Conservation (phyloP, 306 rosid genomes). For the Pyrus bretschneideri region DNA sequence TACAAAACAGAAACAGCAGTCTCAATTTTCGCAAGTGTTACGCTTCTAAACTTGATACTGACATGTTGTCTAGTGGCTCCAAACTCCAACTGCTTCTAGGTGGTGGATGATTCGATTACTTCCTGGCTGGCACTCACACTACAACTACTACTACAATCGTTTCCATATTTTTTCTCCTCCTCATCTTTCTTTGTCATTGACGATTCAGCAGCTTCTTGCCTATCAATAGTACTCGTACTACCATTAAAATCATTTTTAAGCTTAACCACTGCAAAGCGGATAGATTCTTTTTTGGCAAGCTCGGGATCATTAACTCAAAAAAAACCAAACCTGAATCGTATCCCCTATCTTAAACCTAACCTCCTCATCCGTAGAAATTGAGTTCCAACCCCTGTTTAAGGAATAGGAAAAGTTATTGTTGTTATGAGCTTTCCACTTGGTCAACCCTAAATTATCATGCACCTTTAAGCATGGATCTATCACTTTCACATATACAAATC, state of each 20-base stretch:
- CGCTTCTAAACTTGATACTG: neutral
- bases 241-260: neutral
- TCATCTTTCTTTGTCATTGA: neutral
- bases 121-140: neutral
- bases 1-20: neutral
- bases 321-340: too few relatives aligned
- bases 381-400: too few relatives aligned
- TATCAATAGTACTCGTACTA: neutral
- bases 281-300: neutral
- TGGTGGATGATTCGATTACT: neutral
- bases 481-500: neutral
- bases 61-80: too few relatives aligned
- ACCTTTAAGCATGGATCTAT: neutral
- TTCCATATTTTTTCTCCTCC: neutral
- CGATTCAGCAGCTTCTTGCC: neutral
- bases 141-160: neutral
- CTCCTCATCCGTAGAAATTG: too few relatives aligned
- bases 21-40: neutral
- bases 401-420: too few relatives aligned
- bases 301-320: neutral
- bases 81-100: neutral
- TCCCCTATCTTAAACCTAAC: too few relatives aligned
- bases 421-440: neutral
- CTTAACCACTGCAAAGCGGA: neutral
- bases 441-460: neutral